Evolutionary conservation across 352 stramenopile genomes (phyloP), one percentile per base, ranked within the genome.

Genomic region (Ophiocytium majus): DNA sequence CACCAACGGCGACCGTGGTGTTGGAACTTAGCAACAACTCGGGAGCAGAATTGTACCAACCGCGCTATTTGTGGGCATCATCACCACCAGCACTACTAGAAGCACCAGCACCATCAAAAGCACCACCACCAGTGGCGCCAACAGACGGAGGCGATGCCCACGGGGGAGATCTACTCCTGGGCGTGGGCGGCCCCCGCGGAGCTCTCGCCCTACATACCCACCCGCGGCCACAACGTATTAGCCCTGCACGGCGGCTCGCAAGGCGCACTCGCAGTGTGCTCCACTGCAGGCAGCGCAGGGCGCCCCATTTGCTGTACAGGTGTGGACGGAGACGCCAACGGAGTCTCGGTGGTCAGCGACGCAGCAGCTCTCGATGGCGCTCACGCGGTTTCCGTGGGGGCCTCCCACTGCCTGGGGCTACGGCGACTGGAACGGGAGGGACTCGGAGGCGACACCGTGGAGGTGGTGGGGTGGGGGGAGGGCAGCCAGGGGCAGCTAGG

Each of bases 381-480:
- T 5, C 64, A 76, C 34, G 5, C 5, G 5, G 64, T 37, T 5
- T 14, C 5, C 31, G 10, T 76, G 10, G 64, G 64, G 5, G 10
- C 5, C 5, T 37, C 31, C 17, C 64, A 76, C 34, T 57, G 43
- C 43, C 14, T 57, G 43, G 64, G 5, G 5, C 64, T 76, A 5
- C 5, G 31, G 34, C 5, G 31, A 17, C 64, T 14, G 31, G 64
- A 34, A 5, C 5, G 5, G 31, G n/a, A n/a, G n/a, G n/a, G n/a
- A n/a, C n/a, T n/a, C n/a, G n/a, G n/a, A n/a, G 31, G 31, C 31
- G 34, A 76, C 17, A 17, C 5, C 64, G 34, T 37, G 31, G 63
- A 85, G 75, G 78, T 88, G 19, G 49, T 88, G 1, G 79, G 66
- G 34, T 85, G 79, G 84, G 84, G 84, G 33, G 80, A 33, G 71